Conservation (phyloP, 2,329 filamentous ascomycete genomes). For the Arachnopeziza araneosa region DNA sequence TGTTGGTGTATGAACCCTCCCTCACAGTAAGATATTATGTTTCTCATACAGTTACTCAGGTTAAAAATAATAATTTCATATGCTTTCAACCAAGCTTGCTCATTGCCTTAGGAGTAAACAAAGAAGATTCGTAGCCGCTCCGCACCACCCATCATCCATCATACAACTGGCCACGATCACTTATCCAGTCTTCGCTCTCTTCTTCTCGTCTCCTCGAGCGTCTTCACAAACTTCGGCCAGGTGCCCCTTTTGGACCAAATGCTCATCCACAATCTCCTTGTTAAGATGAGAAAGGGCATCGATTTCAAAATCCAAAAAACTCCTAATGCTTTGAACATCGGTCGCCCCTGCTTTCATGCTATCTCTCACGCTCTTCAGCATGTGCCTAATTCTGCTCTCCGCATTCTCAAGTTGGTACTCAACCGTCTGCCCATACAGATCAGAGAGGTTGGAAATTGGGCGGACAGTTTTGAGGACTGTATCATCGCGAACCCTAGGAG, state of each 20-base stretch:
- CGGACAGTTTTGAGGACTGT: slow-evolving; percentile 34
- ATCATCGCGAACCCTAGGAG: slow-evolving; percentile 36
- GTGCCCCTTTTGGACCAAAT: slow-evolving; percentile 24
- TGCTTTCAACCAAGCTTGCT: too few species aligned
- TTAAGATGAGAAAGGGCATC: slow-evolving; percentile 26
- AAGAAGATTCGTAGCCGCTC: not conserved
- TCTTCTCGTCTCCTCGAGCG: slow-evolving; percentile 10
- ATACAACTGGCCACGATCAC: not conserved
- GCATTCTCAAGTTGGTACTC: slow-evolving; percentile 36
- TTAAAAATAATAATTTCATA: too few species aligned
- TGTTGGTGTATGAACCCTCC: too few species aligned
- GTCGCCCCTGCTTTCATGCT: slow-evolving; percentile 31
- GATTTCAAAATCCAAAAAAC: slow-evolving; percentile 34
- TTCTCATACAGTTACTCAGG: too few species aligned
- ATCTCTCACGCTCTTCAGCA: slow-evolving; percentile 31
- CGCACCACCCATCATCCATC: not conserved
- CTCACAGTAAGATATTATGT: too few species aligned
- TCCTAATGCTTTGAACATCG: slow-evolving; percentile 32
- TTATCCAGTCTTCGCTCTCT: slow-evolving; percentile 8
- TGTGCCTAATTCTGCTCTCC: slow-evolving; percentile 31
- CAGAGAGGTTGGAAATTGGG: slow-evolving; percentile 33
- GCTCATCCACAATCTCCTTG: slow-evolving; percentile 31
- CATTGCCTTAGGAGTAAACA: not conserved
- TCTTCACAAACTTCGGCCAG: slow-evolving; percentile 25
- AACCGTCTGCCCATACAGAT: slow-evolving; percentile 34